Conservation (phyloP, 2,329 filamentous ascomycete genomes). For the Cladosporium sp. region DNA sequence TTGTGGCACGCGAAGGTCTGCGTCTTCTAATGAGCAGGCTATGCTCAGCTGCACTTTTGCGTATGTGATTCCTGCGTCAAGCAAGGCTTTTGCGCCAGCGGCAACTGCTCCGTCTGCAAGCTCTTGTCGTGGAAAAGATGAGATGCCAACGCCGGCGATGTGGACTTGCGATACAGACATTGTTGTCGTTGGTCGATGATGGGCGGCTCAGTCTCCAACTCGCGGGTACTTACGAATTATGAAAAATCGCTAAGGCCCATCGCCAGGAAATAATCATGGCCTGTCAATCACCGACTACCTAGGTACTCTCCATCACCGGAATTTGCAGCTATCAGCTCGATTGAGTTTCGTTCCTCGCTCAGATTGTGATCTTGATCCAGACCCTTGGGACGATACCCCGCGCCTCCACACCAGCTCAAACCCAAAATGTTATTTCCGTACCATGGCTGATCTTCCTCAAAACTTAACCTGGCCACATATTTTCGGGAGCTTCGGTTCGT, state of each 20-base stretch:
- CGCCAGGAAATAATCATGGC: too few species aligned
- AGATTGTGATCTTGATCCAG: neutral
- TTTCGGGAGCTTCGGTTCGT: neutral
- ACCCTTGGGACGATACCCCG: neutral
- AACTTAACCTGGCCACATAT: neutral
- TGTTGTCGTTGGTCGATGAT: neutral
- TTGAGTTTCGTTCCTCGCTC: neutral
- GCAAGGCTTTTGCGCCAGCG: slow-evolving; percentile 23
- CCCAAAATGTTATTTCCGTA: neutral
- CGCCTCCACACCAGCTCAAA: neutral
- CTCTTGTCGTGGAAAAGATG: slow-evolving; percentile 3
- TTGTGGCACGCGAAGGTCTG: slow-evolving; percentile 14
- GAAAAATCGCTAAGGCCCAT: too few species aligned
- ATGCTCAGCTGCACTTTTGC: slow-evolving; percentile 21
- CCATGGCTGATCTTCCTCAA: neutral
- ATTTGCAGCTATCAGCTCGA: neutral
- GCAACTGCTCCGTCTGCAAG: slow-evolving; percentile 15
- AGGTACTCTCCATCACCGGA: too few species aligned
- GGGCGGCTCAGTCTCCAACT: too few species aligned
- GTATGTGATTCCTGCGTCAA: slow-evolving; percentile 26
- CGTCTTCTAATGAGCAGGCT: slow-evolving; percentile 17
- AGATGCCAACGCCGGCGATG: slow-evolving; percentile 22
- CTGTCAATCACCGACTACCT: too few species aligned
- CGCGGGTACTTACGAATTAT: too few species aligned
- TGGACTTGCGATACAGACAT: slow-evolving; percentile 13